phyloP scores from a whole-genome alignment of 2,329 filamentous ascomycete species.

The Diaporthe velutina region DNA sequence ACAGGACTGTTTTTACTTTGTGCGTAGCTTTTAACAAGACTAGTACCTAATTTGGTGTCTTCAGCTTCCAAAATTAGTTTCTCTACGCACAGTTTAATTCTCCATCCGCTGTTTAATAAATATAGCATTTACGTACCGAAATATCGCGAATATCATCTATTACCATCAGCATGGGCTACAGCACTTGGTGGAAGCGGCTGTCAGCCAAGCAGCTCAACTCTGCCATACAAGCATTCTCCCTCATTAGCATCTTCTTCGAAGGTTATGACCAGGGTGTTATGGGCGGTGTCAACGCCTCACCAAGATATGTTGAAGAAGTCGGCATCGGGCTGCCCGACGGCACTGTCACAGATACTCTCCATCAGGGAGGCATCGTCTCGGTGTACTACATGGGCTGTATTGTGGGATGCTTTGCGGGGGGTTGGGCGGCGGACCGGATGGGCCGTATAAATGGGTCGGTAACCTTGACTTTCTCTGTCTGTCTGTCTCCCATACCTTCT shows the following conservation, averaged over 20 bases:
- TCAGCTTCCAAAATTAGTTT: neutral
- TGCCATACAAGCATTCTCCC: slow-evolving; percentile 48
- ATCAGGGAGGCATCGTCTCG: slow-evolving; percentile 66
- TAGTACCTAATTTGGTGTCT: neutral
- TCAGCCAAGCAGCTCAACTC: slow-evolving; percentile 57
- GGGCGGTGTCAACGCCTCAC: slow-evolving; percentile 61
- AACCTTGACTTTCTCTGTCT: neutral
- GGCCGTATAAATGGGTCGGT: neutral
- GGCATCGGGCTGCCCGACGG: slow-evolving; percentile 60
- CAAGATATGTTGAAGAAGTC: slow-evolving; percentile 56
- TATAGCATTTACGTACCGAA: neutral
- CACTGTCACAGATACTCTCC: slow-evolving; percentile 59
- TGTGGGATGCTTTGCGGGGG: slow-evolving; percentile 58
- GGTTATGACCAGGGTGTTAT: slow-evolving; percentile 69
- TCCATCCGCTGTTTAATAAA: neutral
- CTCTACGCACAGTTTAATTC: neutral
- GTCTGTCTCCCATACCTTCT: neutral
- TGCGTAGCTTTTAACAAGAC: neutral
- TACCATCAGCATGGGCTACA: slow-evolving; percentile 52
- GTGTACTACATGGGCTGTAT: slow-evolving; percentile 66
- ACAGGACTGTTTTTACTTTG: neutral
- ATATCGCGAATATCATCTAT: neutral
- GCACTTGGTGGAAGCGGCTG: slow-evolving; percentile 56
- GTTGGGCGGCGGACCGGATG: neutral
- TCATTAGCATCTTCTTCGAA: slow-evolving; percentile 53